Conservation (phyloP, 768 basidiomycete species). For the Mycena latifolia region DNA sequence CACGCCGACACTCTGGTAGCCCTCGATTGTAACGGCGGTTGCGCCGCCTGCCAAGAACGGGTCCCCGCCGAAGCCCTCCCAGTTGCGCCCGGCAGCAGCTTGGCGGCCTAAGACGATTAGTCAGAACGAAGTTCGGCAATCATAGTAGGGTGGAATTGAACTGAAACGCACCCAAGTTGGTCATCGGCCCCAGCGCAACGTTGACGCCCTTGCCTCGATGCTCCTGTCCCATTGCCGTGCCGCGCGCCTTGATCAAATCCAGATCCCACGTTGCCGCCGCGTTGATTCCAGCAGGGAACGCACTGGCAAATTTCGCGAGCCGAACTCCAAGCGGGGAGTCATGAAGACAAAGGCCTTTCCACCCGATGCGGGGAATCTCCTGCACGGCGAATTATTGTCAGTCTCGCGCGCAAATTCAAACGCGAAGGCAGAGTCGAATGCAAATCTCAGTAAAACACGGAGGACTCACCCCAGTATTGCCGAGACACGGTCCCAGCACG, state of each 20-base stretch:
- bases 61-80: constrained; percentile 61
- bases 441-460: constrained; percentile 1
- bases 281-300: constrained; percentile 14
- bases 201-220: constrained; percentile 66
- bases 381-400: too few relatives aligned
- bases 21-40: constrained; percentile 53
- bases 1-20: constrained; percentile 52
- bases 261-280: constrained; percentile 44
- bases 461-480: constrained; percentile 30
- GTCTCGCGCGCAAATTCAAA: too few relatives aligned
- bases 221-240: constrained; percentile 70
- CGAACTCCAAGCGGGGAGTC: constrained; percentile 19
- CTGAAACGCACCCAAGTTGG: constrained; percentile 20
- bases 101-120: constrained; percentile 9
- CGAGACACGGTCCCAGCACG: constrained; percentile 39
- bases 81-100: constrained; percentile 52
- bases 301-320: constrained; percentile 25
- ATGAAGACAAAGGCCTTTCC: constrained; percentile 13
- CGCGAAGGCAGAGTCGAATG: too few relatives aligned
- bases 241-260: constrained; percentile 48
- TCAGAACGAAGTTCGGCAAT: not conserved
- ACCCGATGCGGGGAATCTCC: constrained; percentile 3
- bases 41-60: constrained; percentile 58
- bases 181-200: constrained; percentile 41
- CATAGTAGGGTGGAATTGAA: not conserved